phyloP scores from a whole-genome alignment of 768 basidiomycete genomes.

The Lactarius akahatsu region DNA sequence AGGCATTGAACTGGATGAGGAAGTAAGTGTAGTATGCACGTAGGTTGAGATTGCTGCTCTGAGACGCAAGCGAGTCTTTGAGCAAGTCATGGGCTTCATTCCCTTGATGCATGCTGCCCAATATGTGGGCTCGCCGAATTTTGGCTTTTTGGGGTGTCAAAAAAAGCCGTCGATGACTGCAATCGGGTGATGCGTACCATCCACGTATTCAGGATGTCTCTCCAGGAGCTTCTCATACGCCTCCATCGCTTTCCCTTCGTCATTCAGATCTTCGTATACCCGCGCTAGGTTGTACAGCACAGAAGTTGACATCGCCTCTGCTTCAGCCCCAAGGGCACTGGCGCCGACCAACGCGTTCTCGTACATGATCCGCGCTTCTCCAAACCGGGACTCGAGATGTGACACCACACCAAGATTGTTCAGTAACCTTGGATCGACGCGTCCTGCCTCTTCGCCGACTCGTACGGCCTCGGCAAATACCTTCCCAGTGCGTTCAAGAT shows the following conservation, averaged over 20 bases:
- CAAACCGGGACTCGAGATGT: conserved; percentile 63
- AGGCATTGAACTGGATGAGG: conserved; percentile 73
- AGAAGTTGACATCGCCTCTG: conserved; percentile 75
- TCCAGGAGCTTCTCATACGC: conserved; percentile 84
- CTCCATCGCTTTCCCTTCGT: conserved; percentile 69
- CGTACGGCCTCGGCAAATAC: conserved; percentile 73
- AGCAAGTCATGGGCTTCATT: conserved; percentile 85
- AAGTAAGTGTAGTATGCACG: conserved; percentile 94
- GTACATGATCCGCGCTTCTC: conserved; percentile 62
- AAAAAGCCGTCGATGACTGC: background rate
- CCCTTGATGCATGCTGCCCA: conserved; percentile 62
- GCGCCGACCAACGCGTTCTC: conserved; percentile 70
- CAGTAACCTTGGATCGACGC: conserved; percentile 63
- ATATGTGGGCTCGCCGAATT: conserved; percentile 84
- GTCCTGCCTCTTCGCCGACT: conserved; percentile 50
- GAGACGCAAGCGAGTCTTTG: conserved; percentile 83
- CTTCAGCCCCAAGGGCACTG: conserved; percentile 45
- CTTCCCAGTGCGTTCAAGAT: conserved; percentile 65
- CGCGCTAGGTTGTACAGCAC: conserved; percentile 90
- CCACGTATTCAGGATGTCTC: conserved; percentile 95
- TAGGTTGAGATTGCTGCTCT: conserved; percentile 76
- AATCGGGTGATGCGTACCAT: conserved; percentile 55
- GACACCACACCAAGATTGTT: conserved; percentile 80
- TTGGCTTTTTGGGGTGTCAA: conserved; percentile 59
- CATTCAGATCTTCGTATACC: conserved; percentile 84